Base-by-base conservation (phyloP, 306 rosid species). In the Fragaria iinumae region DNA sequence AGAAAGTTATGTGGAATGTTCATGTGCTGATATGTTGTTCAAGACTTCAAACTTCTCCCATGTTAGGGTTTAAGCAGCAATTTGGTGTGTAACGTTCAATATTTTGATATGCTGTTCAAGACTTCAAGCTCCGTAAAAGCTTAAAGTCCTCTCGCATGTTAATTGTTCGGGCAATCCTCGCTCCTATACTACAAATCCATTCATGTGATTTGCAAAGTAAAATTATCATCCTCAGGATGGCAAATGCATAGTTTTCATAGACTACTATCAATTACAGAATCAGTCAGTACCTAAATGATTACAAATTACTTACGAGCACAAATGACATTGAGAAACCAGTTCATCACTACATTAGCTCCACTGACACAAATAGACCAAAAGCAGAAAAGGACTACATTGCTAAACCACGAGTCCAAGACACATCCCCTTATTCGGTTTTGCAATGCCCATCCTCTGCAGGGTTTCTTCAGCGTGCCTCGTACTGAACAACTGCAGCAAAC, bases 401-500 rank as follows among this genome's bases (percentile, higher is more conserved):
- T 29, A 62, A 27, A 57, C 64, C 64, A 25, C 11, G 9, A 64
- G 45, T 21, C 64, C 64, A 25, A 39, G 3, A 64, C 13, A 64
- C 45, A 34, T 27, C 8, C 6, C 44, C 43, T 64, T 14, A 14
- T 32, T 64, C 23, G 23, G 23, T 36, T 64, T 11, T 39, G 32
- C 72, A 41, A 67, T n/a, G 47, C 27, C 70, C 48, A 66, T 39
- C 47, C 25, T 17, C 70, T 18, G 48, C 27, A 8, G 44, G 27
- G n/a, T 13, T 11, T 41, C 50, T 41, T 67, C 72, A 67, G 34
- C 72, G 72, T 5, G 69, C 77, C 69, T 74, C 77, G 1, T 74
- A 74, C 44, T 57, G 77, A 44, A 74, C 77, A 67, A 67, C 72
- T 67, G 72, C 50, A 67, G 43, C 34, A n/a, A 8, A 13, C 43